phyloP scores from a whole-genome alignment of 2,329 filamentous ascomycete species.

The Colletotrichum chrysophilum region DNA sequence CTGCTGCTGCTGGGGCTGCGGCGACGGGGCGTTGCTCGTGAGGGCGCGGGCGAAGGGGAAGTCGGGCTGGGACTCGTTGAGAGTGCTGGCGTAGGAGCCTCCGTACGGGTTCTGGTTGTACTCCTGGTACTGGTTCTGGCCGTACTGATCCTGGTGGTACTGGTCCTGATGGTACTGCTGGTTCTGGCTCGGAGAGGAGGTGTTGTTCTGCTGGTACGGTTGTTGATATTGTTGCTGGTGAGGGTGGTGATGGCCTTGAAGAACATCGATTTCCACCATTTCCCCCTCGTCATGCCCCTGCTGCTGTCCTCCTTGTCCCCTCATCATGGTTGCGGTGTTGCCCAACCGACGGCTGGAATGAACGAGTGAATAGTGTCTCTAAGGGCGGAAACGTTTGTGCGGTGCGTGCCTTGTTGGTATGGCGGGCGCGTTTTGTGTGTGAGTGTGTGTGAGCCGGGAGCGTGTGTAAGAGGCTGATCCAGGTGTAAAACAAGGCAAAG shows the following conservation, averaged over 20 bases:
- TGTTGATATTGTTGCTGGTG: conserved; percentile 18
- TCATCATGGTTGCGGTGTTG: conserved; percentile 24
- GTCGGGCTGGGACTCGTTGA: neutral
- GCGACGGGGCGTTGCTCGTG: conserved; percentile 9
- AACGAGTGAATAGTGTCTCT: conserved; percentile 14
- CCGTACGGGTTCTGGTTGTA: neutral
- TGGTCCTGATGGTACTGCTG: conserved; percentile 32
- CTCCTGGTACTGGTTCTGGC: neutral
- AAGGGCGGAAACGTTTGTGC: neutral
- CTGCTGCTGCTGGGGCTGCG: conserved; percentile 9
- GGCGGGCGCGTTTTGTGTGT: neutral
- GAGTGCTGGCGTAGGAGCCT: neutral
- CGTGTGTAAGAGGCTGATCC: neutral
- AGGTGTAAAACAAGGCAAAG: neutral
- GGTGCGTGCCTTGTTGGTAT: neutral
- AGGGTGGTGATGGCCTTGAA: conserved; percentile 25
- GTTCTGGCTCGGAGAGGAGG: conserved; percentile 21
- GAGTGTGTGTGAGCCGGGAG: neutral
- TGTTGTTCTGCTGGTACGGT: conserved; percentile 24
- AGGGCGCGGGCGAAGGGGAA: conserved; percentile 10
- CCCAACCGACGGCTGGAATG: conserved; percentile 20
- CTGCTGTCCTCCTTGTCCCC: conserved; percentile 24
- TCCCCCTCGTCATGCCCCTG: conserved; percentile 33
- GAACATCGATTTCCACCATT: conserved; percentile 39
- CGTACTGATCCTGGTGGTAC: conserved; percentile 4